A percentile compares a stretch with the other conserved stretches of the same genome.
These are phyloP conservation scores for Fusarium luffae DNA, from an alignment of 2,329 filamentous ascomycete species.

Conservation along the genomic window DNA sequence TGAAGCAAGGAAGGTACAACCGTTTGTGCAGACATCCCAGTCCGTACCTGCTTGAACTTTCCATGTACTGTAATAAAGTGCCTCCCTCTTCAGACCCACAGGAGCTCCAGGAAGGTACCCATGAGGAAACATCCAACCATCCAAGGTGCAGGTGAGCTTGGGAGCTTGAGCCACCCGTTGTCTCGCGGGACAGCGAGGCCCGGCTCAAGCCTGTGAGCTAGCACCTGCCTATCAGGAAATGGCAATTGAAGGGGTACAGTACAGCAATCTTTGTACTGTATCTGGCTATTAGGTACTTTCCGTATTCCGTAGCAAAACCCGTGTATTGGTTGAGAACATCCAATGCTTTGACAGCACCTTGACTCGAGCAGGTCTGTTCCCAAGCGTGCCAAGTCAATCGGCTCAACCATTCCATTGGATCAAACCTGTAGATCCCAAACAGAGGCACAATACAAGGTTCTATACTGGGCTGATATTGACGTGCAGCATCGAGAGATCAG, in stretches of 20 bases:
- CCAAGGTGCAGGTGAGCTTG: background rate
- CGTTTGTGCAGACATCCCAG: background rate
- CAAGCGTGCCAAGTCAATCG: background rate
- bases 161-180: background rate
- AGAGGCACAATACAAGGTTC: background rate
- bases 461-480: slow-evolving; percentile 7
- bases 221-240: background rate
- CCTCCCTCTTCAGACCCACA: slow-evolving; percentile 1
- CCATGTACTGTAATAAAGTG: background rate
- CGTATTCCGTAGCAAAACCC: background rate
- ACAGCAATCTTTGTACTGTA: background rate
- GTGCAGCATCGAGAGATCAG: slow-evolving; percentile 17
- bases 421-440: background rate
- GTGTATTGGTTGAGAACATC: background rate
- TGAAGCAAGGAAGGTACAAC: background rate
- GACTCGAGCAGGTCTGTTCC: background rate
- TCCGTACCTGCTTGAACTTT: background rate
- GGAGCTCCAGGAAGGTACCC: background rate
- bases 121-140: background rate
- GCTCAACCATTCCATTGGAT: slow-evolving; percentile 8
- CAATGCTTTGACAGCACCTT: background rate
- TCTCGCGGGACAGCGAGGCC: background rate
- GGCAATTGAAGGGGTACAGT: background rate
- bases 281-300: background rate
- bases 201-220: background rate